phyloP scores from a whole-genome alignment of 2,329 filamentous ascomycete genomes.

The Neofusicoccum kwambonambiense region DNA sequence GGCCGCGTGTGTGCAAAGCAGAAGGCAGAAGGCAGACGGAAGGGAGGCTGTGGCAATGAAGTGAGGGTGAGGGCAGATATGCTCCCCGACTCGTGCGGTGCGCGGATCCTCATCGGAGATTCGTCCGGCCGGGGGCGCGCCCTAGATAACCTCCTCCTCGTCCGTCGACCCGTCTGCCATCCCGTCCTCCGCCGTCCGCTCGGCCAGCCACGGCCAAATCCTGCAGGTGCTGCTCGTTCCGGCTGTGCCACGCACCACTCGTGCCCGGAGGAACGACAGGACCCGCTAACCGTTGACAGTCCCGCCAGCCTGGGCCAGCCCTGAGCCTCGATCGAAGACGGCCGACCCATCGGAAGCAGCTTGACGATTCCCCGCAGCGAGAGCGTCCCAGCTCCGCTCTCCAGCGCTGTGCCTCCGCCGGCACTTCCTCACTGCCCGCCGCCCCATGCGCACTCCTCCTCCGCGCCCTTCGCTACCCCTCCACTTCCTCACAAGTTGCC shows the following conservation, averaged over 20 bases:
- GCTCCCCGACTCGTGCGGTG: constrained; percentile 8
- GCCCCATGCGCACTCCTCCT: neutral
- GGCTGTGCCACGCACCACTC: neutral
- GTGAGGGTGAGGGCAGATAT: neutral
- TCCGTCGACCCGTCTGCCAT: neutral
- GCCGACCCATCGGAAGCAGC: neutral
- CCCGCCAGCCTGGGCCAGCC: neutral
- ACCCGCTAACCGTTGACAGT: neutral
- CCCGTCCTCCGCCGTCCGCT: neutral
- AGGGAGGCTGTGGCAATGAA: no score
- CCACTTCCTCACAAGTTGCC: neutral
- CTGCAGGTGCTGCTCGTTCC: neutral
- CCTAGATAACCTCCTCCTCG: neutral
- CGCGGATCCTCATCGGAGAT: constrained; percentile 7
- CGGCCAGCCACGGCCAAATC: neutral
- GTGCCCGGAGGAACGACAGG: neutral
- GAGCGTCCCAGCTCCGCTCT: no score
- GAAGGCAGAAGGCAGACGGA: no score
- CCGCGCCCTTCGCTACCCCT: neutral
- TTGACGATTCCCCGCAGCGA: neutral
- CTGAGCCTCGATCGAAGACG: constrained; percentile 1
- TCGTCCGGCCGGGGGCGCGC: neutral
- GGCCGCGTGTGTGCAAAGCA: neutral
- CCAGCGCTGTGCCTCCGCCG: no score
- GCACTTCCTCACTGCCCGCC: neutral